Evolutionary conservation across 1,284 basidiomycete genomes (phyloP).

Genomic region (Pseudozyma flocculosa): DNA sequence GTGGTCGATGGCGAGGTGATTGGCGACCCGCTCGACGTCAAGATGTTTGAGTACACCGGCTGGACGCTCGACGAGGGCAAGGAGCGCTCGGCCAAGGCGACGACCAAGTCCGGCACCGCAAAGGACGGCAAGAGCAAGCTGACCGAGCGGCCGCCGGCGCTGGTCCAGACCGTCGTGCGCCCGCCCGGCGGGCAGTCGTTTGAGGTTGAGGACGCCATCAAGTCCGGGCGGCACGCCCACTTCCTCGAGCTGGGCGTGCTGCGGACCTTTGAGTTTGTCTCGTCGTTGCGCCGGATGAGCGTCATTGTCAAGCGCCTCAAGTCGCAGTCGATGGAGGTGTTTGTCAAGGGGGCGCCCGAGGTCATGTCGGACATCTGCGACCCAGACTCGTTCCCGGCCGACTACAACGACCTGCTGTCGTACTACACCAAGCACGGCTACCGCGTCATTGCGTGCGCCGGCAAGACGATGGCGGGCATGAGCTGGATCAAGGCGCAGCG

Average conservation of each 20-base stretch:
- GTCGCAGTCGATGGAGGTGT: slow-evolving; percentile 92
- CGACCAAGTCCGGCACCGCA: slow-evolving; percentile 47
- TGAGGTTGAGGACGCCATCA: slow-evolving; percentile 83
- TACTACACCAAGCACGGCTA: slow-evolving; percentile 98
- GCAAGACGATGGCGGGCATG: slow-evolving; percentile 87
- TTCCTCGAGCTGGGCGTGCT: slow-evolving; percentile 93
- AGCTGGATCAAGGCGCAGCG: slow-evolving; percentile 98
- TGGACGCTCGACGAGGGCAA: slow-evolving; percentile 90
- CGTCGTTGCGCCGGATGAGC: slow-evolving; percentile 89
- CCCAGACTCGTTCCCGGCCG: slow-evolving; percentile 66
- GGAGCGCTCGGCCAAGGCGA: slow-evolving; percentile 40
- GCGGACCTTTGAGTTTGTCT: slow-evolving; percentile 94
- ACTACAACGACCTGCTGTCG: slow-evolving; percentile 93
- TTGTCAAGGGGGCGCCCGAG: slow-evolving; percentile 97
- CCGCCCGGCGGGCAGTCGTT: slow-evolving; percentile 89
- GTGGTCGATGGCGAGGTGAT: slow-evolving; percentile 84
- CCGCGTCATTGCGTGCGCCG: slow-evolving; percentile 96
- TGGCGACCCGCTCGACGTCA: slow-evolving; percentile 90
- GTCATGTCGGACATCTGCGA: slow-evolving; percentile 88
- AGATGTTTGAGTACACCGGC: slow-evolving; percentile 87
- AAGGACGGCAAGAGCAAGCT: slow-evolving; percentile 55
- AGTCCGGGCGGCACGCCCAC: slow-evolving; percentile 81
- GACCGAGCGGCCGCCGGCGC: slow-evolving; percentile 75
- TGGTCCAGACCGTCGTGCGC: slow-evolving; percentile 94
- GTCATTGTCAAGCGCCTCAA: slow-evolving; percentile 94